These are phyloP conservation scores for Botryotinia globosa DNA, from an alignment of 2,329 filamentous ascomycete species.

Conservation along the genomic window DNA sequence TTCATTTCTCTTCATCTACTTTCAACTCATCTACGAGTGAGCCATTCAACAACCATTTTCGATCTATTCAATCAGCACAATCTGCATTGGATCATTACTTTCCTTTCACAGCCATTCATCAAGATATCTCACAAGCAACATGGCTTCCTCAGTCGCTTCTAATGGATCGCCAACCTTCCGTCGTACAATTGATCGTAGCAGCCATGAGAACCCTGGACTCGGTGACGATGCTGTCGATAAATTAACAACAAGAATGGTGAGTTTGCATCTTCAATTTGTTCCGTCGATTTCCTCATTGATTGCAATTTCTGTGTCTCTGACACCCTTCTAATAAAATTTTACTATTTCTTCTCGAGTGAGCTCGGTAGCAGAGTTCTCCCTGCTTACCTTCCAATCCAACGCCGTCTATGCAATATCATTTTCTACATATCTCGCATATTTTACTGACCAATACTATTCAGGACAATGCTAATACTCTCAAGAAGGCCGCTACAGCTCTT, in stretches of 20 bases:
- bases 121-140: constrained; percentile 43
- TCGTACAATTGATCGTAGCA: constrained; percentile 40
- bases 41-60: constrained; percentile 25
- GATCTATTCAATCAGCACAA: constrained; percentile 26
- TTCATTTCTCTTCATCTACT: constrained; percentile 31
- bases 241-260: constrained; percentile 19
- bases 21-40: constrained; percentile 35
- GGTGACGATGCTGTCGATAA: constrained; percentile 32
- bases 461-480: constrained; percentile 33
- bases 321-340: too few species aligned
- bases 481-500: constrained; percentile 45
- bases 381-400: background rate
- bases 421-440: constrained; percentile 15
- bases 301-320: background rate
- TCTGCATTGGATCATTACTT: constrained; percentile 22
- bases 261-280: background rate
- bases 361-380: background rate
- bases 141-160: constrained; percentile 31
- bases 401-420: constrained; percentile 6
- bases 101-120: constrained; percentile 5
- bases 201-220: constrained; percentile 39
- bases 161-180: constrained; percentile 45
- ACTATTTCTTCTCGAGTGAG: background rate
- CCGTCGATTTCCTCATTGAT: too few species aligned
- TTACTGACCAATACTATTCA: constrained; percentile 26